Base-by-base conservation (phyloP, 2,329 filamentous ascomycete species). In the Lasiodiplodia theobromae region DNA sequence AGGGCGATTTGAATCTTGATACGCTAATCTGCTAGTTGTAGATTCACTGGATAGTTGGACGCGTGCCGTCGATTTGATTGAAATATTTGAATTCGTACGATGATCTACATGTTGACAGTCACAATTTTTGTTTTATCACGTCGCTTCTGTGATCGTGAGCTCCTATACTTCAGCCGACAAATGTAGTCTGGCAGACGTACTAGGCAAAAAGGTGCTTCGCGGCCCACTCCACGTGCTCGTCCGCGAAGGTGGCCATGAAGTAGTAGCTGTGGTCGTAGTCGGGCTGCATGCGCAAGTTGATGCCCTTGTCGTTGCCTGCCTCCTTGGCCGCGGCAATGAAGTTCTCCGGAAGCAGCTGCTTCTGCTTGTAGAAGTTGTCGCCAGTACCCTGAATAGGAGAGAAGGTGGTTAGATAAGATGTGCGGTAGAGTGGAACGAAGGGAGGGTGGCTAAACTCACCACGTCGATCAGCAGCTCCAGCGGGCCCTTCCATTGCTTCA, bases 261-360 rank as follows among this genome's bases (percentile, higher is more conserved):
- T 89, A 99, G 84, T 99, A 99, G 71, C 93, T 97, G 83, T 99
- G 96, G 80, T 99, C 96, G 78, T 99, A 98, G 71, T 90, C 94
- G 71, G 91, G 86, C 78, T 97, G 95, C 84, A 95, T 96, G 75
- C 95, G 88, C 71, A 98, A 82, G 66, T 88, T 88, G 71, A 97
- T 82, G 11, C 91, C 92, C 69, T 88, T 85, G 70, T 85, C 82
- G 65, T 93, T 86, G 23, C 93, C 93, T 31, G 89, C 87, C 72
- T 91, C 89, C 82, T 92, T 90, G 69, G 90, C 93, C 14, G 92
- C 94, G 75, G 89, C 86, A 72, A 91, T 88, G 66, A 99, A 89
- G 81, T 98, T 98, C 86, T 99, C 96, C 0, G 95, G 96, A 52
- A 98, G 86, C 68, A 99, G 86, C 82, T 99, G 96, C 57, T 89